Conservation (phyloP, 257 asterid species). For the Scutellaria barbata region DNA sequence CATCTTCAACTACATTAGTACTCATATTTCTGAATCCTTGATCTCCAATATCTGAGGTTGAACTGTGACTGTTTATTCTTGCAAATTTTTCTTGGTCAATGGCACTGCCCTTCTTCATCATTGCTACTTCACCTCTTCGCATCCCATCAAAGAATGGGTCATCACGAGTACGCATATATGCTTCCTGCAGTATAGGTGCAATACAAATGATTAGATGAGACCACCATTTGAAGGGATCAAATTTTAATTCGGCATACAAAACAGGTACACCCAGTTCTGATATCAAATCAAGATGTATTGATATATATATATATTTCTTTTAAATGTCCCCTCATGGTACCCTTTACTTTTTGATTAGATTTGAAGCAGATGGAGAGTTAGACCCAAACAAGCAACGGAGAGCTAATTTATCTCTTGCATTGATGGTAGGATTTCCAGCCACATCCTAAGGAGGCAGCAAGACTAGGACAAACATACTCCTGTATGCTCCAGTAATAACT, state of each 20-base stretch:
- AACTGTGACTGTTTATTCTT: constrained; percentile 36
- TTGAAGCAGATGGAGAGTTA: constrained; percentile 3
- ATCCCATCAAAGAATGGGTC: constrained; percentile 69
- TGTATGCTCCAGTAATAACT: background rate
- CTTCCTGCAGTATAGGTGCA: constrained; percentile 43
- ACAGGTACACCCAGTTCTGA: background rate
- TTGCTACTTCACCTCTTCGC: constrained; percentile 65
- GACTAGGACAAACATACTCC: constrained; percentile 1
- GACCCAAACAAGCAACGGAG: constrained; percentile 4
- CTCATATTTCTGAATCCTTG: constrained; percentile 39
- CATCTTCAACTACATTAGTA: constrained; percentile 40
- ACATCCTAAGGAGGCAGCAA: background rate
- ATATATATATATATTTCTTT: background rate
- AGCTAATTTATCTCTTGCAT: background rate
- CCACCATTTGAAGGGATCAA: background rate
- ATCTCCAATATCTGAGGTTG: constrained; percentile 64
- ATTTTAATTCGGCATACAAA: background rate
- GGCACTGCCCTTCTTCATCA: constrained; percentile 43
- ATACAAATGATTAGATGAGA: constrained; percentile 6
- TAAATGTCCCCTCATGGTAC: background rate
- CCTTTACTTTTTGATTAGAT: background rate
- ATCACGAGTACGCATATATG: constrained; percentile 66
- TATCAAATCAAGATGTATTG: background rate
- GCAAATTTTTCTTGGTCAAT: constrained; percentile 46
- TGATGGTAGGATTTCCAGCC: background rate